Base-by-base conservation (phyloP, 805 yeast genomes). In the Pichia nanzhaoensis region DNA sequence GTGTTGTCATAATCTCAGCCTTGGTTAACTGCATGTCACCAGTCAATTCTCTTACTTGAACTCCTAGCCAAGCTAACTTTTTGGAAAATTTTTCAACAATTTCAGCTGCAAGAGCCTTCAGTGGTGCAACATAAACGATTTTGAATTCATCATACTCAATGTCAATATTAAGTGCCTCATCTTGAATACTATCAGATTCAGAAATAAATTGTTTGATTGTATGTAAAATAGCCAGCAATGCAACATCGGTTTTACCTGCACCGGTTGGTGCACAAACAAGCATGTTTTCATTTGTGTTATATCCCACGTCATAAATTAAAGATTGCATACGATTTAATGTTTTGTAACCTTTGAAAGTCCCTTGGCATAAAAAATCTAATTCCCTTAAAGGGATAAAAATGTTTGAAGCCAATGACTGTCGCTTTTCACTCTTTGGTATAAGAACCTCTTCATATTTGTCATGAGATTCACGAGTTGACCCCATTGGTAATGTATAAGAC, bases 211-310 rank as follows among this genome's bases (percentile, higher is more conserved):
- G 95, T 31, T 80, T 77, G 13, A 91, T 81, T 0, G 93, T 77
- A 56, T 84, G 91, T 42, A 90, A 67, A 50, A 90, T 80, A 0
- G 96, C 71, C 33, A 90, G 67, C 47, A 90, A 64, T 0, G 97
- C 97, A 22, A 90, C 91, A 63, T 90, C 96, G 0, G 97, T 90
- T 60, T 90, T 90, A 75, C 97, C 97, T 5, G 97, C 96, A 73
- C 97, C 97, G 0, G 97, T 90, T 1, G 97, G 97, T 0, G 97
- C 96, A 77, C 97, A 90, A 4, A 90, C 88, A 41, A 90, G 68
- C 96, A 93, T 86, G 58, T 91, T 91, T 56, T 91, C 97, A 61
- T 86, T 89, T 5, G 97, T 84, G 45, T 84, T 80, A 61, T 91
- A 93, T 0, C 96, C 98, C 13, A 90, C 87, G 0, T 95, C 95